Evolutionary conservation across 345 rosid species (phyloP), one percentile per base, ranked within the genome.

Genomic region (Sonneratia alba): DNA sequence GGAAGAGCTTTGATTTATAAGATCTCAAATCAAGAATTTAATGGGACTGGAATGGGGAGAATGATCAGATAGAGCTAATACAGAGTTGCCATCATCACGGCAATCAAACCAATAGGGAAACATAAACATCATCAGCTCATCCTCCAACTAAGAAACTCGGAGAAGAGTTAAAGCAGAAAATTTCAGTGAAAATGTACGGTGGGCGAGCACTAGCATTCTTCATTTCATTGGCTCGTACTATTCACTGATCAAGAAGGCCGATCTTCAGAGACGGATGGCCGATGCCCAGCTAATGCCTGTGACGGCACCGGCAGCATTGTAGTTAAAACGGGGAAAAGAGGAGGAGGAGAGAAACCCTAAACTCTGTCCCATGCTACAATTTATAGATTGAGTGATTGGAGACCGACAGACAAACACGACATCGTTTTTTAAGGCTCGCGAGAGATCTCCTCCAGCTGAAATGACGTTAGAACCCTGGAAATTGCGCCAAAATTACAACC

Each of bases 71-170:
- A 82, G 83, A 67, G 70, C 81, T 80, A 83, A 80, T 76, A 80
- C 86, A 62, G 62, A 40, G 56, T 66, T 70, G 83, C 85, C 85
- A 84, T 84, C 87, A 84, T 81, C 22, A 1, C 79, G 83, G 87
- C 85, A 22, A 79, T 81, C 87, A 84, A 84, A 84, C 87, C 85
- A 81, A 81, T 78, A 81, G 87, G 83, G 82, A 81, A 81, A 47
- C 67, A 55, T 64, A 66, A 36, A 24, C 62, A 73, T 81, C 83
- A 76, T 84, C 85, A 79, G 49, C 37, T 78, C 85, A 76, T 72
- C 77, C 81, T 74, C 79, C 59, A 21, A 53, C 11, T 45, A n/a
- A 21, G 36, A 42, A 36, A 27, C 34, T 15, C 4, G 10, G 9
- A 42, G 45, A 42, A 56, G 7, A 12, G 11, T 6, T 14, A 27